Evolutionary conservation across 176 grass and related monocot species (phyloP), one percentile per base, ranked within the genome.

Genomic region (Cenchrus fungigraminus): DNA sequence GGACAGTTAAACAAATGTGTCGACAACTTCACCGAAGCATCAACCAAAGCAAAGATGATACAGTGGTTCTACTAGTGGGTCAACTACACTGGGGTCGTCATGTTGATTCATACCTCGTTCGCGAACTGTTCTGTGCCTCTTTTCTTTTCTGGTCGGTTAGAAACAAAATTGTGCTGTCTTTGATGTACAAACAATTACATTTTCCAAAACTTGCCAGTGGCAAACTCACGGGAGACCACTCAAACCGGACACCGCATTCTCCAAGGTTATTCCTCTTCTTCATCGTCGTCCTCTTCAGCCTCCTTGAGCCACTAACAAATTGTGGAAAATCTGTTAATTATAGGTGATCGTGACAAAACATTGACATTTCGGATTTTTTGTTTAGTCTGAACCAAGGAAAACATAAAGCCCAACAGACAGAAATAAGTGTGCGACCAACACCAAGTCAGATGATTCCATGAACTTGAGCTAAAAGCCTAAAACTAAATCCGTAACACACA

Each of bases 201-300:
- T 58, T 69, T 83, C 65, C 92, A 91, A 83, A 88, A 94, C 79
- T 86, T 79, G 52, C 66, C 9, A 17, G 19, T 40, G 40, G 79
- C 86, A 43, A 88, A 91, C 83, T 88, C 72, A 49, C 78, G 47
- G 6, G 62, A 65, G 69, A 65, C 47, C 86, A 76, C 71, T 65
- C 73, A 56, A 80, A 57, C 53, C 22, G 5, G 25, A 44, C 37
- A 40, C 37, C 37, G 37, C 37, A 40, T 40, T 13, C 46, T 85
- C 73, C 47, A 54, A 2, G 7, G 34, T 67, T 85, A 92, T 51
- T 91, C 88, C 29, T 95, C 94, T 63, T 97, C 91, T 14, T 90
- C 89, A 0, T 93, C 91, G 0, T 91, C 91, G 64, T 96, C 94
- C 86, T 93, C 94, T 64, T 92, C 77, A 65, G 94, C 91, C 82